Conservation (phyloP, 768 basidiomycete genomes). For the Lentinula guzmanii region DNA sequence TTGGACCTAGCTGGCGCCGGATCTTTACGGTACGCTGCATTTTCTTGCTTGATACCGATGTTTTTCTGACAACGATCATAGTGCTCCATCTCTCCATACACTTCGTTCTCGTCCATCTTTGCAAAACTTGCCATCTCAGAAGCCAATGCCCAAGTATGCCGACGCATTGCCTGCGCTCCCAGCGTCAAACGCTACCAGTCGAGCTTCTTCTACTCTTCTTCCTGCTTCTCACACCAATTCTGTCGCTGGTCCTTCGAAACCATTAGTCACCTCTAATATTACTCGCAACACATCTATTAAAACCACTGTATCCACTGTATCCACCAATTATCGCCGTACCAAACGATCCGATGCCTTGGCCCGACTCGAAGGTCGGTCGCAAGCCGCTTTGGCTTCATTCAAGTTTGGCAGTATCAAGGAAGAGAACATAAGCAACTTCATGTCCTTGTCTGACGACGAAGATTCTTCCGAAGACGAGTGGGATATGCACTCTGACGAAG, state of each 20-base stretch:
- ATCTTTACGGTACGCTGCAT: slow-evolving; percentile 22
- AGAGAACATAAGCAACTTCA: slow-evolving; percentile 5
- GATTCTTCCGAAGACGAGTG: slow-evolving; percentile 3
- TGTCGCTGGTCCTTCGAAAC: neutral
- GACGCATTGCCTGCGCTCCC: neutral
- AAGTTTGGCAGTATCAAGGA: neutral
- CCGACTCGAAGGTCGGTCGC: slow-evolving; percentile 1
- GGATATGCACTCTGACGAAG: neutral
- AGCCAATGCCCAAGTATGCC: neutral
- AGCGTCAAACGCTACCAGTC: neutral
- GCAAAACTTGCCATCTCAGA: slow-evolving; percentile 21
- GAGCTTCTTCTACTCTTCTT: neutral
- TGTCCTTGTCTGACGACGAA: slow-evolving; percentile 3
- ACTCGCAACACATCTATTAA: neutral
- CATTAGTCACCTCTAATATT: neutral
- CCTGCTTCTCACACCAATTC: neutral
- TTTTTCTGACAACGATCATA: slow-evolving; percentile 10
- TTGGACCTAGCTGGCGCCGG: slow-evolving; percentile 59
- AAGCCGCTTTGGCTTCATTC: neutral
- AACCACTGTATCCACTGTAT: neutral
- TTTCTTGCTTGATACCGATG: neutral
- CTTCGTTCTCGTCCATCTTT: slow-evolving; percentile 50
- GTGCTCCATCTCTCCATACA: slow-evolving; percentile 24
- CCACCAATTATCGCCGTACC: neutral
- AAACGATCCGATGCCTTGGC: slow-evolving; percentile 5